phyloP scores from a whole-genome alignment of 2,329 filamentous ascomycete genomes.

The Alternaria sp. region DNA sequence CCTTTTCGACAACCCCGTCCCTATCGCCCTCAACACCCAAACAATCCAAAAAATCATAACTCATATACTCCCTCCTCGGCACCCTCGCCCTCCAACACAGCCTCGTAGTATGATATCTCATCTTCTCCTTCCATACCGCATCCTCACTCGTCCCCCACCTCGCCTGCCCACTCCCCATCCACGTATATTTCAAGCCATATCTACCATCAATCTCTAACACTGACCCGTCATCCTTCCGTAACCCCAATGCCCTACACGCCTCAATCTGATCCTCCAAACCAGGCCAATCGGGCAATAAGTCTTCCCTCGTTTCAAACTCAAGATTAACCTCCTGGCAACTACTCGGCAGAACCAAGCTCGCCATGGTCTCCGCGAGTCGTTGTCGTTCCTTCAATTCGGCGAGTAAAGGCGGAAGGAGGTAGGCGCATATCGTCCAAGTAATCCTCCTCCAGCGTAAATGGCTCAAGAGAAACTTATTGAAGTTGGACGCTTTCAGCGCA shows the following conservation, averaged over 20 bases:
- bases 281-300: slow-evolving; percentile 13
- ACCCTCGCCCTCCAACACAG: slow-evolving; percentile 34
- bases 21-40: slow-evolving; percentile 11
- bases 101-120: slow-evolving; percentile 22
- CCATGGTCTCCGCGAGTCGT: slow-evolving; percentile 10
- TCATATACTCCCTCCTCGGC: slow-evolving; percentile 33
- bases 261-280: slow-evolving; percentile 14
- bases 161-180: slow-evolving; percentile 23
- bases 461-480: slow-evolving; percentile 20
- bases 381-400: slow-evolving; percentile 18
- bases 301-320: slow-evolving; percentile 31
- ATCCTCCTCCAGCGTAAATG: slow-evolving; percentile 37
- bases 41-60: slow-evolving; percentile 36
- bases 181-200: slow-evolving; percentile 24
- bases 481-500: slow-evolving; percentile 4
- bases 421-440: slow-evolving; percentile 33
- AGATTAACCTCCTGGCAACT: slow-evolving; percentile 37
- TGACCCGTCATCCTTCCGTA: slow-evolving; percentile 20
- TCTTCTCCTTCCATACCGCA: slow-evolving; percentile 16
- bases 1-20: not conserved
- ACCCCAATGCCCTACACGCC: slow-evolving; percentile 11
- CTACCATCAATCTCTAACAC: slow-evolving; percentile 21
- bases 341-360: slow-evolving; percentile 18
- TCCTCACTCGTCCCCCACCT: slow-evolving; percentile 16
- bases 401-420: slow-evolving; percentile 17